A percentile compares a stretch with the other conserved stretches of the same genome.
These are phyloP conservation scores for Bipolaris zeicola DNA, from an alignment of 2,329 filamentous ascomycete genomes.

Conservation along the genomic window DNA sequence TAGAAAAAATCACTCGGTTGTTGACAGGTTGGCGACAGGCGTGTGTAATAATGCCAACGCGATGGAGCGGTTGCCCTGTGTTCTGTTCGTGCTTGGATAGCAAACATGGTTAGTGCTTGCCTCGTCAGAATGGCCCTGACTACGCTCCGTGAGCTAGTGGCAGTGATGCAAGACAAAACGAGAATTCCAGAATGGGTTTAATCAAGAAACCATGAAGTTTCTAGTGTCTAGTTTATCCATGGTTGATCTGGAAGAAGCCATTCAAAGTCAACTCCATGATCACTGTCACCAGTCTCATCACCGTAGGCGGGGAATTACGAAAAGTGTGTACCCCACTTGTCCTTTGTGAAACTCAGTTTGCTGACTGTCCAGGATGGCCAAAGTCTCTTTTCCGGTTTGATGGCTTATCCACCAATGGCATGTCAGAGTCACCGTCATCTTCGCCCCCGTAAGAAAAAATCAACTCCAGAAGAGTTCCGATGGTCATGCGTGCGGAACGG, in stretches of 20 bases:
- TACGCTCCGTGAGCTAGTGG: background rate
- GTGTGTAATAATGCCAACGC: background rate
- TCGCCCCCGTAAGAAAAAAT: conserved; percentile 9
- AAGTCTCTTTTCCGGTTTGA: background rate
- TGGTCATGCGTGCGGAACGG: conserved; percentile 1
- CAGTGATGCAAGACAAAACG: background rate
- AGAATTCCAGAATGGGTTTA: background rate
- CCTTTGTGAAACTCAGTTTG: conserved; percentile 2
- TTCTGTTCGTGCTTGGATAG: background rate
- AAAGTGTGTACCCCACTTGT: conserved; percentile 6
- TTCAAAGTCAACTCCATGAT: conserved; percentile 6
- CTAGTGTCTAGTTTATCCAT: conserved; percentile 1
- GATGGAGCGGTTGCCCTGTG: background rate
- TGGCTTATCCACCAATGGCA: background rate
- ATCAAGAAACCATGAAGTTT: background rate
- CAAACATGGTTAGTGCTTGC: conserved; percentile 2
- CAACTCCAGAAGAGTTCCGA: conserved; percentile 2
- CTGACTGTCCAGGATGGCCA: background rate
- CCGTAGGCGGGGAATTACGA: conserved; percentile 17
- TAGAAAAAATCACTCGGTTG: background rate
- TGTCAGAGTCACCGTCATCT: conserved; percentile 15
- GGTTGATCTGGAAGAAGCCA: background rate
- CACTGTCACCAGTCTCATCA: conserved; percentile 12
- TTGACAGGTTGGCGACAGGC: conserved; percentile 1
- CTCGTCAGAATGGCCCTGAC: background rate